Percentiles rank a stretch among this genome's conserved stretches.
These are phyloP conservation scores for Coemansia javaensis DNA, from an alignment of 192 early-diverging fungal species.

Conservation along the genomic window DNA sequence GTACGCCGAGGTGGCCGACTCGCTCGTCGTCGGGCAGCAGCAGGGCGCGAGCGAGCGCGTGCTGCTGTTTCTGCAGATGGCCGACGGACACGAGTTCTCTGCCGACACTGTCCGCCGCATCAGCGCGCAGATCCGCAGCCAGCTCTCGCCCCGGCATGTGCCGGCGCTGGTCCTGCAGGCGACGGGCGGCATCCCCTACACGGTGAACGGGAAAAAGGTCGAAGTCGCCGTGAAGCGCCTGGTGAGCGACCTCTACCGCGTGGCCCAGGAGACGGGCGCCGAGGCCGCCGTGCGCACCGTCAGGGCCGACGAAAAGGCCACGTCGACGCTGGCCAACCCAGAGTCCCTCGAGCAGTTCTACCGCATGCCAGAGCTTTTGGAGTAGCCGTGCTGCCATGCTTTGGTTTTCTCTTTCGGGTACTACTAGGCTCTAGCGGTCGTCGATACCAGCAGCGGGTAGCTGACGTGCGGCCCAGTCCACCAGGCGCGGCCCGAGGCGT, in stretches of 20 bases:
- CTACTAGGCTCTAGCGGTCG: conserved; percentile 22
- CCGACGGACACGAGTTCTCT: conserved; percentile 54
- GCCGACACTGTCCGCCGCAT: conserved; percentile 64
- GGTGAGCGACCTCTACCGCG: conserved; percentile 46
- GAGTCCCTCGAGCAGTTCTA: conserved; percentile 81
- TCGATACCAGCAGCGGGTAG: conserved; percentile 39
- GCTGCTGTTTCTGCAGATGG: conserved; percentile 86
- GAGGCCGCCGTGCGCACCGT: conserved; percentile 54
- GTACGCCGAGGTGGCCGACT: conserved; percentile 78
- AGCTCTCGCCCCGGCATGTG: conserved; percentile 88
- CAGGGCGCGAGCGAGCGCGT: conserved; percentile 84
- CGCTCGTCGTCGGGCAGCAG: conserved; percentile 87
- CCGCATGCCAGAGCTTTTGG: conserved; percentile 58
- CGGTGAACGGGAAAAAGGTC: conserved; percentile 95
- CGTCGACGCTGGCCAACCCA: conserved; percentile 87
- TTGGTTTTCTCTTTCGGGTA: too few relatives aligned
- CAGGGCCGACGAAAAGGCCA: conserved; percentile 68
- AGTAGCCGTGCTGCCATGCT: conserved; percentile 5
- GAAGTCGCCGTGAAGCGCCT: conserved; percentile 90
- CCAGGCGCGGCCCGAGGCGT: conserved; percentile 8
- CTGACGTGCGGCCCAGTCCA: conserved; percentile 41
- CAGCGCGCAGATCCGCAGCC: conserved; percentile 70
- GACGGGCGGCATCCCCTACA: conserved; percentile 82
- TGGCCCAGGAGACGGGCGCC: conserved; percentile 32
- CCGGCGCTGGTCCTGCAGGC: conserved; percentile 80